Conservation (phyloP, 805 yeast species). For the Saccharomycopsis sp. region DNA sequence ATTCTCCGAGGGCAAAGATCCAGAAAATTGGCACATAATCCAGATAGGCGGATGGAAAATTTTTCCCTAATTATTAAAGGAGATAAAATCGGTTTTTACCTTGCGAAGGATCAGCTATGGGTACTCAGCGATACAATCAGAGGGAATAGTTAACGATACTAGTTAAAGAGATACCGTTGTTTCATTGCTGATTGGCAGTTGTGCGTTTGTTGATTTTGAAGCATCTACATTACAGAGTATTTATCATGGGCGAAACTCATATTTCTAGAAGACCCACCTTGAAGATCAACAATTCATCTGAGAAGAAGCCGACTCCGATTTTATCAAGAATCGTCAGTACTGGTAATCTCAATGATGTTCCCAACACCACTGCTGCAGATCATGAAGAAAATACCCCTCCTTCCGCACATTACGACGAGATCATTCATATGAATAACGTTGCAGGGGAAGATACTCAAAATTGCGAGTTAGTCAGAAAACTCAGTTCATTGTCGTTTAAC, state of each 20-base stretch:
- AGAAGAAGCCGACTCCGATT: conserved; percentile 16
- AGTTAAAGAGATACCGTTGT: too few relatives aligned
- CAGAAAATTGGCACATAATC: too few relatives aligned
- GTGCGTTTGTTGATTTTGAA: not conserved
- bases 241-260: not conserved
- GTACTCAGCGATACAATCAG: too few relatives aligned
- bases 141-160: too few relatives aligned
- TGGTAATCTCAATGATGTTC: not conserved
- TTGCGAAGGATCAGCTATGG: too few relatives aligned
- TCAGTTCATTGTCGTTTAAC: conserved; percentile 39
- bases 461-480: conserved; percentile 1
- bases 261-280: conserved; percentile 13
- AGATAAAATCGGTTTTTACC: too few relatives aligned
- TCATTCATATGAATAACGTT: not conserved
- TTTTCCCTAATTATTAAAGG: too few relatives aligned
- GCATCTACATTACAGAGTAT: not conserved
- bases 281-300: conserved; percentile 13
- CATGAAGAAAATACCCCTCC: not conserved
- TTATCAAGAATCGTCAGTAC: conserved; percentile 12
- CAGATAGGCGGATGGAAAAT: too few relatives aligned
- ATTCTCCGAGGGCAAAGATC: too few relatives aligned
- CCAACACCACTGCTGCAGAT: not conserved
- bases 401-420: not conserved
- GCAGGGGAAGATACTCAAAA: not conserved
- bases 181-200: too few relatives aligned